A percentile compares a stretch with the other conserved stretches of the same genome.
These are phyloP conservation scores for Colletotrichum somersetense DNA, from an alignment of 2,329 filamentous ascomycete genomes.

Conservation along the genomic window DNA sequence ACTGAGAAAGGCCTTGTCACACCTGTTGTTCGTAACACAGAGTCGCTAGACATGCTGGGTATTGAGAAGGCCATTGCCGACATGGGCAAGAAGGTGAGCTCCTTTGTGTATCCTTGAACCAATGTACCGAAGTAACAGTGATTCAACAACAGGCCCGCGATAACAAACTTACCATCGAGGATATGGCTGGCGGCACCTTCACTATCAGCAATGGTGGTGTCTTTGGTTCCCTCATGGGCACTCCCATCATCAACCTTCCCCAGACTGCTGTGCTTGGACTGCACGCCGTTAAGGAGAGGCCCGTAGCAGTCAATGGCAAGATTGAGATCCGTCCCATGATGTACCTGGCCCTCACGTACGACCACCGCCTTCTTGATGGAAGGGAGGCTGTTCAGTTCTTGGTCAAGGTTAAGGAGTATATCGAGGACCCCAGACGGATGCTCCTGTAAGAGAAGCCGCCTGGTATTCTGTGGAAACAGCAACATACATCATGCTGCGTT, in stretches of 20 bases:
- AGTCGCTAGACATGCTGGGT: conserved; percentile 86
- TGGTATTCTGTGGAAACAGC: not conserved
- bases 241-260: conserved; percentile 97
- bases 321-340: conserved; percentile 99
- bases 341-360: conserved; percentile 97
- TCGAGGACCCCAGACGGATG: conserved; percentile 96
- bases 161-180: conserved; percentile 96
- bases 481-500: conserved; percentile 4
- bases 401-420: conserved; percentile 97
- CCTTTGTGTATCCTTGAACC: not conserved
- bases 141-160: conserved; percentile 78
- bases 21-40: conserved; percentile 93
- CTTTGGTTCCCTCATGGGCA: conserved; percentile 97
- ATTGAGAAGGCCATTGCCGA: conserved; percentile 95
- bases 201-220: conserved; percentile 98
- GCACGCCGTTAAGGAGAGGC: conserved; percentile 95
- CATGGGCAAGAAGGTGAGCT: conserved; percentile 88
- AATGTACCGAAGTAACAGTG: conserved; percentile 26
- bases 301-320: conserved; percentile 91
- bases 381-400: conserved; percentile 96
- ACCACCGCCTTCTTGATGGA: conserved; percentile 94
- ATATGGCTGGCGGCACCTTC: conserved; percentile 98
- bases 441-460: conserved; percentile 66
- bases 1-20: conserved; percentile 98
- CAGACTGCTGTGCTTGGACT: conserved; percentile 93